A percentile compares a stretch with the other conserved stretches of the same genome.
These are phyloP conservation scores for Eimeria maxima DNA, from an alignment of 169 alveolate species.

Conservation along the genomic window DNA sequence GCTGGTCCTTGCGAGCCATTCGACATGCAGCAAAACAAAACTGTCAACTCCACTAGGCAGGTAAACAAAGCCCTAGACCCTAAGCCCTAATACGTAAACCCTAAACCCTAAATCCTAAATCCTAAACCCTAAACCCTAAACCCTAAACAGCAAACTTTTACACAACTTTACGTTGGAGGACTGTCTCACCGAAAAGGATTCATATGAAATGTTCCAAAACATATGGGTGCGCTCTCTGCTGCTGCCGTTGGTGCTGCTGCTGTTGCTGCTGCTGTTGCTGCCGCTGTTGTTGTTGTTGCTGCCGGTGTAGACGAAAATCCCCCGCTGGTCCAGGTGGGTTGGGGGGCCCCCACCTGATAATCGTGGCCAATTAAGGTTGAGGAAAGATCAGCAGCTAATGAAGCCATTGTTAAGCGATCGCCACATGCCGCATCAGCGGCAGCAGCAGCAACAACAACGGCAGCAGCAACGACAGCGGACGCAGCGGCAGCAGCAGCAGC, in stretches of 20 bases:
- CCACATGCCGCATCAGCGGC: neutral
- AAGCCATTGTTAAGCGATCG: conserved; percentile 5
- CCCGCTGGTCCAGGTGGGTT: neutral
- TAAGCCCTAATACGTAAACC: neutral
- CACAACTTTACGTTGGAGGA: neutral
- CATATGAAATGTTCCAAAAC: too few species aligned
- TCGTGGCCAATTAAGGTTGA: neutral
- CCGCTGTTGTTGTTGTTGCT: neutral
- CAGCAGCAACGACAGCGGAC: conserved; percentile 44
- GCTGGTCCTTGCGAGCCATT: too few species aligned
- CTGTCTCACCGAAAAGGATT: too few species aligned
- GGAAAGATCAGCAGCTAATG: conserved; percentile 24
- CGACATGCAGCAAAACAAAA: too few species aligned
- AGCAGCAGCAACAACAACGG: neutral
- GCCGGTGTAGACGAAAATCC: too few species aligned
- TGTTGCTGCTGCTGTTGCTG: neutral
- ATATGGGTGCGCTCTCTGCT: neutral
- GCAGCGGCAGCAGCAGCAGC: conserved; percentile 20
- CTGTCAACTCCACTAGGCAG: too few species aligned
- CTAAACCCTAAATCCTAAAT: neutral
- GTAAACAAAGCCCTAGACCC: neutral
- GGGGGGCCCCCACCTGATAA: neutral
- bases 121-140: conserved; percentile 13
- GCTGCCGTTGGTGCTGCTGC: neutral
- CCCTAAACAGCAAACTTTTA: too few species aligned